Base-by-base conservation (phyloP, 495 filamentous ascomycete species). In the Talaromyces ruber region DNA sequence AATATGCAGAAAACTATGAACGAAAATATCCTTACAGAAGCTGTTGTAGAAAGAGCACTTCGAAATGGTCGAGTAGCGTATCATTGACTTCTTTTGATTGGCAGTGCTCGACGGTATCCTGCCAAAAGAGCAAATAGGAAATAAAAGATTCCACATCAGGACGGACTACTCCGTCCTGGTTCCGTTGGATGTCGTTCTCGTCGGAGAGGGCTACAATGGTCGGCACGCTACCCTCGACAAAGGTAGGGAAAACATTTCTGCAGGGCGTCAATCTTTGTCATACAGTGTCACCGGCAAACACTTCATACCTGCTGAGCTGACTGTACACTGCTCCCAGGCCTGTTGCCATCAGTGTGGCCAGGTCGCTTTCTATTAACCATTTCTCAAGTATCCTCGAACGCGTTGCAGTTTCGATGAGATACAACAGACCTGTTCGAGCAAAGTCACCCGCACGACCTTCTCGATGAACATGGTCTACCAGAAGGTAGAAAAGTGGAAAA, bases 351-450 rank as follows among this genome's bases (percentile, higher is more conserved):
- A 98, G 72, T 0, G 95, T 97, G 2, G 95, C 93, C 43, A 99
- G 80, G 71, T 99, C 95, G 71, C 93, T 97, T 68, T 96, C 91
- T 53, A 98, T 91, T 54, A 99, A 86, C 94, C 94, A 99, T 67
- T 89, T 88, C 74, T 98, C 95, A 55, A 99, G 72, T 45, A 84
- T 80, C 32, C 86, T 81, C 0, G 91, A 95, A 59, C 85, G 86
- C 2, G 91, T 93, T 2, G 93, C 91, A 2, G 91, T 89, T 73
- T 98, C 94, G 64, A 98, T 95, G 62, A 99, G 87, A 70, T 99
- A 98, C 7, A 99, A 82, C 56, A 99, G 73, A 0, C 94, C 94
- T 0, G 93, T 99, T 56, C 94, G 82, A n/a, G 95, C 93, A 76
- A 99, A 99, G 72, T 99, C 94, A 24, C 94, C 94, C 21, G 93